Percentiles rank a stretch among this genome's conserved stretches.
Evolutionary conservation across 176 grass and related monocot species (phyloP).

Genomic region (Zoysia japonica): DNA sequence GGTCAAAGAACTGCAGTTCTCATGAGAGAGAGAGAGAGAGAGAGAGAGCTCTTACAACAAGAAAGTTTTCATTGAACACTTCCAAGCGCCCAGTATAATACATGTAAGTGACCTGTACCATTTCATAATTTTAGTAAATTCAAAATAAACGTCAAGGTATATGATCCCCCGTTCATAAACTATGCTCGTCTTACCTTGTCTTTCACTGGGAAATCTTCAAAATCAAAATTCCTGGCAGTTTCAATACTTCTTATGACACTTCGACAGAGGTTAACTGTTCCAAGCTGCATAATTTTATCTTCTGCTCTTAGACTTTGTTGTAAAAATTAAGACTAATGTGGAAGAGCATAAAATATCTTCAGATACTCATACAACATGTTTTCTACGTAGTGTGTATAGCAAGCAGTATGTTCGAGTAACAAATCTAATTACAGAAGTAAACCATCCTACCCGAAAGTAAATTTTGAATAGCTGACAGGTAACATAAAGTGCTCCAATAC

Average conservation of each 20-base stretch:
- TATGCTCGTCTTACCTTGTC: slow-evolving; percentile 62
- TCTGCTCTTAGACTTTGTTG: background rate
- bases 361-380: slow-evolving; percentile 1
- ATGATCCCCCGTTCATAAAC: slow-evolving; percentile 5
- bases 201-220: slow-evolving; percentile 93
- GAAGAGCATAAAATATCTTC: slow-evolving; percentile 8
- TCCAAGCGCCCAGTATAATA: slow-evolving; percentile 92
- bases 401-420: background rate
- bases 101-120: slow-evolving; percentile 89
- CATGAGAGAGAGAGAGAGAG: background rate
- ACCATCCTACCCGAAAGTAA: slow-evolving; percentile 76
- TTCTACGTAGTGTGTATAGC: background rate
- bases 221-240: slow-evolving; percentile 94
- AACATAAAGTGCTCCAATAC: slow-evolving; percentile 87
- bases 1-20: slow-evolving; percentile 14
- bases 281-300: slow-evolving; percentile 76
- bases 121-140: slow-evolving; percentile 34
- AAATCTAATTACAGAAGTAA: slow-evolving; percentile 7
- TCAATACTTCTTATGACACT: slow-evolving; percentile 97
- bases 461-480: slow-evolving; percentile 98
- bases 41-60: slow-evolving; percentile 59
- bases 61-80: slow-evolving; percentile 96
- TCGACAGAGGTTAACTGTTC: slow-evolving; percentile 89
- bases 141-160: background rate
- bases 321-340: background rate